Base-by-base conservation (phyloP, 371 early-diverging fungal genomes). In the Mortierella sp. region DNA sequence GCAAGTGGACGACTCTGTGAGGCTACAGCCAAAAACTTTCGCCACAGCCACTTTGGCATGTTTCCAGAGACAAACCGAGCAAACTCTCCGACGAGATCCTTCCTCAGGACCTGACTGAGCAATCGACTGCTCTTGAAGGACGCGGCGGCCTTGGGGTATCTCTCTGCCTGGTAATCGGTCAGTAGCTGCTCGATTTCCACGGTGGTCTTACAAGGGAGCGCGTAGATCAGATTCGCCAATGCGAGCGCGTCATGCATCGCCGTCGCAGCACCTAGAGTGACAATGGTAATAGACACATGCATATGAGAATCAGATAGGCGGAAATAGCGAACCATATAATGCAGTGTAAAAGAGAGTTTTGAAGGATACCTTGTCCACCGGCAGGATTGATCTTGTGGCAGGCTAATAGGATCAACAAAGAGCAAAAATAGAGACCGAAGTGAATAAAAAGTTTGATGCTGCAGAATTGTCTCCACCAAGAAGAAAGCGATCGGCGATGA, bases 201-300 rank as follows among this genome's bases (percentile, higher is more conserved):
- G 34, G 61, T 0, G 34, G 34, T 37, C 16, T 34, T 61, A 9
- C 34, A 34, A 39, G 61, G 34, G 1, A 61, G 22, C 9, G 61
- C 37, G 37, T 61, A 61, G 19, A 58, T 41, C 7, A 34, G 22
- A 61, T 70, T 70, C 16, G 70, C 9, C 19, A 70, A 61, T 1
- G 58, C 58, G 4, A 70, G 16, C 19, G 61, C 70, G 29, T 70
- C 70, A 2, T 70, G 70, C 10, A 58, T 70, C 2, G 70, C 70
- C 2, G 29, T 26, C 11, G 16, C 16, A 14, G 70, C 70, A 22
- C 70, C 70, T 26, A 40, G 8, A 10, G 31, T 22, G 44, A 37
- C 22, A 16, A 24, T 34, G 29, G 66, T n/a, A n/a, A n/a, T n/a
- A n/a, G n/a, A n/a, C n/a, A n/a, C n/a, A n/a, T n/a, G n/a, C n/a